Evolutionary conservation across 1,284 basidiomycete species (phyloP).

Genomic region (Fomitopsis pinicola): DNA sequence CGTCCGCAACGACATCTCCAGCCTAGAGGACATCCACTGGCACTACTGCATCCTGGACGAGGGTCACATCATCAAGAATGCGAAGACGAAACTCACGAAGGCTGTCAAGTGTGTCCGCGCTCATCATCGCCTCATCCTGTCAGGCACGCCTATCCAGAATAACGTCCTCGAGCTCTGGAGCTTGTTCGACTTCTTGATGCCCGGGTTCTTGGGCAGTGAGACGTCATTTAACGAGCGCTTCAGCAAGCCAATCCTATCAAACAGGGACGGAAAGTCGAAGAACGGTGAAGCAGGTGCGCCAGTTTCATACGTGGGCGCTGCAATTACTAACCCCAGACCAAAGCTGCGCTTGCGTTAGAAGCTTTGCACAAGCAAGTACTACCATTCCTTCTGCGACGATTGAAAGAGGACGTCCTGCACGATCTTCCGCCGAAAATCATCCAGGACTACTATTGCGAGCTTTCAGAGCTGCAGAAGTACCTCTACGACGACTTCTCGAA

Average conservation of each 20-base stretch:
- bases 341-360: constrained; percentile 90
- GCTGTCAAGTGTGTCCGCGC: constrained; percentile 91
- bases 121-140: constrained; percentile 91
- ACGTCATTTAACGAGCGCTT: constrained; percentile 95
- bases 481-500: constrained; percentile 92
- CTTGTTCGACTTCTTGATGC: constrained; percentile 99
- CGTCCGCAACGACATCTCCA: constrained; percentile 90
- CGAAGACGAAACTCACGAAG: constrained; percentile 96
- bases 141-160: constrained; percentile 98
- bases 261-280: constrained; percentile 93
- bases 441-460: constrained; percentile 98
- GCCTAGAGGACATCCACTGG: constrained; percentile 78
- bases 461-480: constrained; percentile 90
- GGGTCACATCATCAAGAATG: constrained; percentile 98
- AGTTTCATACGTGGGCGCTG: background rate
- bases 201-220: constrained; percentile 95
- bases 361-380: constrained; percentile 98
- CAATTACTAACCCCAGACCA: background rate
- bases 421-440: constrained; percentile 99
- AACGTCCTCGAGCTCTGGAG: constrained; percentile 99
- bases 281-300: constrained; percentile 87
- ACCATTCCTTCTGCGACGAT: constrained; percentile 93
- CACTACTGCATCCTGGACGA: constrained; percentile 98
- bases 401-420: constrained; percentile 96
- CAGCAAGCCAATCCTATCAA: constrained; percentile 93